A percentile compares a stretch with the other conserved stretches of the same genome.
Conservation (phyloP, 225 moss, liverwort and hornwort species). For the Polytrichum formosum region DNA sequence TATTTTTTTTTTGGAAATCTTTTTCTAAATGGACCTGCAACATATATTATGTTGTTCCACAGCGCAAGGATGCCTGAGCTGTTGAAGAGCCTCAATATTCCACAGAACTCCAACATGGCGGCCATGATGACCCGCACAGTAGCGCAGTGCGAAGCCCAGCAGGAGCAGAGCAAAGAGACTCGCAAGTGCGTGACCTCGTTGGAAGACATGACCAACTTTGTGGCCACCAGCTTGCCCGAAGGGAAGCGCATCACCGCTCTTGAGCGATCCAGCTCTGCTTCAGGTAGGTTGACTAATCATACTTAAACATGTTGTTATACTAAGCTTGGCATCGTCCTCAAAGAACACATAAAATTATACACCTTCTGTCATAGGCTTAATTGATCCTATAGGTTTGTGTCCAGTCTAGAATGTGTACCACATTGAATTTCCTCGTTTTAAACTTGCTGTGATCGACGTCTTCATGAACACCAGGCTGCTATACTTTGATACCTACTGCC, state of each 20-base stretch:
- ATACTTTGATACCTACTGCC: too few relatives aligned
- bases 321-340: too few relatives aligned
- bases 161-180: conserved; percentile 5
- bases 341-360: too few relatives aligned
- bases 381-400: too few relatives aligned
- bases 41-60: background rate
- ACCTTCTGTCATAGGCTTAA: too few relatives aligned
- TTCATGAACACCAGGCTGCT: too few relatives aligned
- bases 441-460: too few relatives aligned
- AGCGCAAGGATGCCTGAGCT: conserved; percentile 25
- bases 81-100: conserved; percentile 22
- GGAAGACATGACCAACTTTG: conserved; percentile 34
- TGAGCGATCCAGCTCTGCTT: background rate
- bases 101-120: conserved; percentile 14
- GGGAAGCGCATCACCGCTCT: conserved; percentile 16
- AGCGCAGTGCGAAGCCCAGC: conserved; percentile 2
- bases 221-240: conserved; percentile 17
- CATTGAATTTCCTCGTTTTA: too few relatives aligned
- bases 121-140: conserved; percentile 21
- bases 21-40: too few relatives aligned
- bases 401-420: too few relatives aligned
- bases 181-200: conserved; percentile 23
- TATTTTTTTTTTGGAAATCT: too few relatives aligned
- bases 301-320: too few relatives aligned
- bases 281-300: conserved; percentile 4